These are phyloP conservation scores for Pisolithus albus DNA, from an alignment of 768 basidiomycete genomes.

Conservation along the genomic window DNA sequence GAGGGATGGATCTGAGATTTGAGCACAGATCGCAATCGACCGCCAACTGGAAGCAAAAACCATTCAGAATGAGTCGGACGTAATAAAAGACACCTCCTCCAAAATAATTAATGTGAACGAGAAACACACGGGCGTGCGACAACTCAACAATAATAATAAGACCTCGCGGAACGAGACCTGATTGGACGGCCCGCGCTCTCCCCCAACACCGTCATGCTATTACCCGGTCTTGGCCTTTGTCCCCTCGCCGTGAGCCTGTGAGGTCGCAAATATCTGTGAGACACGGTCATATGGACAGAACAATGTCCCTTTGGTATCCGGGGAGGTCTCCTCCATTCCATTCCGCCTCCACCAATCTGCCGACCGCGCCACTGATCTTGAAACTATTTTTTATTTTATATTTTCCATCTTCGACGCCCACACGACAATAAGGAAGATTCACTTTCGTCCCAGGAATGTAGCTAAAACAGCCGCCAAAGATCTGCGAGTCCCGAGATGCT, in stretches of 20 bases:
- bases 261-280: neutral
- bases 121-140: too few species aligned
- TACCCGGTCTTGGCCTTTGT: too few species aligned
- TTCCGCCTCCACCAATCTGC: neutral
- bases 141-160: too few species aligned
- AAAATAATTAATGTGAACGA: too few species aligned
- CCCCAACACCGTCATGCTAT: too few species aligned
- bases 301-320: neutral
- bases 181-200: too few species aligned
- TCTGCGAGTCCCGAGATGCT: neutral
- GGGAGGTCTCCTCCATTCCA: neutral
- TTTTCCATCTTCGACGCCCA: neutral
- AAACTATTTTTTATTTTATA: neutral
- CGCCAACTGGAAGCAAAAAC: slow-evolving; percentile 24
- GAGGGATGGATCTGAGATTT: slow-evolving; percentile 23
- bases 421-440: slow-evolving; percentile 14
- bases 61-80: slow-evolving; percentile 24
- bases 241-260: neutral
- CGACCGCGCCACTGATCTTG: neutral
- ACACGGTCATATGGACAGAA: neutral
- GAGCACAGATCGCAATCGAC: slow-evolving; percentile 14
- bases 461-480: neutral
- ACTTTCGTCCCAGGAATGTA: neutral
- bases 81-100: neutral
- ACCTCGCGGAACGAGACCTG: neutral